A percentile compares a stretch with the other conserved stretches of the same genome.
Conservation (phyloP, 768 basidiomycete genomes). For the Xerocomellus amylosporus region DNA sequence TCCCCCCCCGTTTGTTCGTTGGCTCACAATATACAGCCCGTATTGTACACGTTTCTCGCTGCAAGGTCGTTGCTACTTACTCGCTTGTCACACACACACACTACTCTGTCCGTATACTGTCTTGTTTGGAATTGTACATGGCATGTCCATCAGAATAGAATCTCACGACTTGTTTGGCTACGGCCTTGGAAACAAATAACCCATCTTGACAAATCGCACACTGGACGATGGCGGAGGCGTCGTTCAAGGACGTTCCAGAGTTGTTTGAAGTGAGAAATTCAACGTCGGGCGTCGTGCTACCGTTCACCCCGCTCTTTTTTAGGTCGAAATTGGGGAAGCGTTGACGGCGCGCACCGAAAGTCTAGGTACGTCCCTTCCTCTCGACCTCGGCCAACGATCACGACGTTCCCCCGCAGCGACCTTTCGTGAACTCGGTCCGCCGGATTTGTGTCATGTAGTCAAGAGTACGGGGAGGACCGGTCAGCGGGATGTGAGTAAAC, state of each 20-base stretch:
- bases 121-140: conserved; percentile 19
- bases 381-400: neutral
- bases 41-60: neutral
- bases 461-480: conserved; percentile 85
- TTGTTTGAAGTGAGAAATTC: conserved; percentile 76
- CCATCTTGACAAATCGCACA: neutral
- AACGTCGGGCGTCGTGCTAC: neutral
- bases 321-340: conserved; percentile 90
- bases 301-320: conserved; percentile 4
- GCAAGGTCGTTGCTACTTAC: conserved; percentile 8
- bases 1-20: conserved; percentile 19
- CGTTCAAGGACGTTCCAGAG: conserved; percentile 93
- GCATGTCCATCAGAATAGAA: neutral
- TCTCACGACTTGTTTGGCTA: conserved; percentile 27
- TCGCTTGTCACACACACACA: conserved; percentile 8
- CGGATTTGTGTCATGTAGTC: conserved; percentile 93
- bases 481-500: conserved; percentile 74
- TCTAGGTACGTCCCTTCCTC: conserved; percentile 59
- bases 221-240: conserved; percentile 57
- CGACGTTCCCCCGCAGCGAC: conserved; percentile 54
- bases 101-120: conserved; percentile 9
- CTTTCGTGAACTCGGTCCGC: conserved; percentile 96
- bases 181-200: conserved; percentile 22
- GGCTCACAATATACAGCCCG: conserved; percentile 2
- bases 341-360: conserved; percentile 89